Percentiles rank a stretch among this genome's conserved stretches.
Conservation (phyloP, 108 stramenopile genomes). For the Epithemia pelagica region DNA sequence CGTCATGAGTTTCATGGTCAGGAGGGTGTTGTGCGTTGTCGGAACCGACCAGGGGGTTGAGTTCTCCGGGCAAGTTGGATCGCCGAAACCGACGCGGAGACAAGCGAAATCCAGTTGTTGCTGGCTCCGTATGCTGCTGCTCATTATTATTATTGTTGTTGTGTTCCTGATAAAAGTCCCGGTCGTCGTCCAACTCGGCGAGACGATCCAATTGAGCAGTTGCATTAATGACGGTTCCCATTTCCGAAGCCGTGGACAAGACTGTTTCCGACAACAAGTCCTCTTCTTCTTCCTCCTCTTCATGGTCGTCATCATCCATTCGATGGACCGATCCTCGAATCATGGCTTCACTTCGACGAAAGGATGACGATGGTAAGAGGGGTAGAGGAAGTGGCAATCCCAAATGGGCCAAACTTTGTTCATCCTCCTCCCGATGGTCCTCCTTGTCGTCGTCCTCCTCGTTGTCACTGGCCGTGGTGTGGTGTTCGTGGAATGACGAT, state of each 20-base stretch:
- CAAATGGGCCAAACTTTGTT: neutral
- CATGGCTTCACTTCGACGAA: neutral
- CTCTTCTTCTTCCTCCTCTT: neutral
- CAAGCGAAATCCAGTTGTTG: too few relatives aligned
- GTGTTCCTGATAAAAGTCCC: neutral
- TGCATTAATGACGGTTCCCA: constrained; percentile 41
- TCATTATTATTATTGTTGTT: too few relatives aligned
- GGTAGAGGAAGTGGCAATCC: neutral
- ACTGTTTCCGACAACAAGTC: constrained; percentile 26
- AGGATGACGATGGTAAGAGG: neutral
- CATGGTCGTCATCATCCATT: neutral
- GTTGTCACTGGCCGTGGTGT: neutral
- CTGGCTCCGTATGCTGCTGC: too few relatives aligned
- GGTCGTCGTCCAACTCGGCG: neutral
- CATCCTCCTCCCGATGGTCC: too few relatives aligned
- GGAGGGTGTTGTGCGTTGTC: too few relatives aligned
- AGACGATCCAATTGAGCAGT: neutral
- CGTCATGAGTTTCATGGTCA: too few relatives aligned
- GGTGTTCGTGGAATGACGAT: neutral
- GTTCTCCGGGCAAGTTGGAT: too few relatives aligned
- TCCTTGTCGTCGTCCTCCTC: neutral
- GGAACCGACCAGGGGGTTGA: too few relatives aligned
- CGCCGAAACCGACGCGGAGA: too few relatives aligned
- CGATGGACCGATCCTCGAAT: neutral
- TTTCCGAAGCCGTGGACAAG: constrained; percentile 42